These are phyloP conservation scores for Trichoderma koningiopsis DNA, from an alignment of 2,329 filamentous ascomycete genomes.

Conservation along the genomic window DNA sequence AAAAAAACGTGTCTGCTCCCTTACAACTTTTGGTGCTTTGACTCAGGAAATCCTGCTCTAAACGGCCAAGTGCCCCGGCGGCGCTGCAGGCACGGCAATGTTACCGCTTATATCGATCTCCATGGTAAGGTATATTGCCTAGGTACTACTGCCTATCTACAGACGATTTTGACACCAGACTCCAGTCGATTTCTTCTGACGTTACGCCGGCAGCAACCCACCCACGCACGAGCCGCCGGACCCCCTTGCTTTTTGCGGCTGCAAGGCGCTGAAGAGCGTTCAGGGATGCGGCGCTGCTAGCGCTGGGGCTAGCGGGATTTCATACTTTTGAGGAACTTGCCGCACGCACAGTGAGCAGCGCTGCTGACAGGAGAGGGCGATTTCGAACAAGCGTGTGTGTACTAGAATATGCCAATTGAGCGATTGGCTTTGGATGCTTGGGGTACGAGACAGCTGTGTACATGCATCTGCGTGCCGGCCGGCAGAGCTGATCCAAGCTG, in stretches of 20 bases:
- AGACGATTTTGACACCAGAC: no score
- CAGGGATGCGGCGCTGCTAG: neutral
- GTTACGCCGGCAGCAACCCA: neutral
- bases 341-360: neutral
- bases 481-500: neutral
- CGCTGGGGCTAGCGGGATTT: neutral
- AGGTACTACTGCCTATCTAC: neutral
- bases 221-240: neutral
- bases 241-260: constrained; percentile 2
- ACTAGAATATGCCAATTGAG: neutral
- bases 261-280: constrained; percentile 1
- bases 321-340: neutral
- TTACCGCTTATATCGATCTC: neutral
- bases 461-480: neutral
- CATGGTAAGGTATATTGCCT: no score
- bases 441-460: neutral
- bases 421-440: neutral
- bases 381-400: neutral
- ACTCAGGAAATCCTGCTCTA: neutral
- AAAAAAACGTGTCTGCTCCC: neutral
- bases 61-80: neutral
- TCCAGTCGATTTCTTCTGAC: neutral
- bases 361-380: neutral
- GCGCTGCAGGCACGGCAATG: neutral
- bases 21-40: no score